Base-by-base conservation (phyloP, 2,329 filamentous ascomycete species). In the Periglandula ipomoeae region DNA sequence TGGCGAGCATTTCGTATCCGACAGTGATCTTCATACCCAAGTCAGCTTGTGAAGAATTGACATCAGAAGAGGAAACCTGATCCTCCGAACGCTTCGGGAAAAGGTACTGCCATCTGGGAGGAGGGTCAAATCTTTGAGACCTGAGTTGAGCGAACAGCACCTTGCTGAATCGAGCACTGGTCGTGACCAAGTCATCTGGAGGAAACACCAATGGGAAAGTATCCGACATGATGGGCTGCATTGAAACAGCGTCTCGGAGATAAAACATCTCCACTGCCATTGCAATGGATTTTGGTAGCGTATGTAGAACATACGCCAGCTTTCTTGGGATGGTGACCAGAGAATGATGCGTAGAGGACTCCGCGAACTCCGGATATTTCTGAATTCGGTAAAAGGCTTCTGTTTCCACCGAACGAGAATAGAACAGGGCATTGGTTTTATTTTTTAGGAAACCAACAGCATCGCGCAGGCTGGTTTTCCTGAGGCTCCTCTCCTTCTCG, bases 251-350 rank as follows among this genome's bases (percentile, higher is more conserved):
- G 59, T 97, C 90, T 52, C 93, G 82, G 13, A 95, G 76, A 64
- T 97, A 97, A 65, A 98, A 97, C 1, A 86, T 82, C 65, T 98
- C 94, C 3, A 91, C 79, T 1, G 89, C 89, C 0, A 89, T 82
- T 2, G 89, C 84, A 50, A 97, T 82, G 51, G 86, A 82, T 15
- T 82, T 78, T 0, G 90, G 87, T 20, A 83, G 80, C 39, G 78
- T 70, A 57, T 91, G 86, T 2, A 98, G 70, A 34, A 97, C 73
- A 55, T 84, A 84, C 6, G 89, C 91, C 24, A 95, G 69, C 56
- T 84, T 89, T 50, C 93, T 81, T 0, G 93, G 93, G 27, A 98
- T 74, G 0, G 79, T 84, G 23, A 89, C 70, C 4, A 82, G 66
- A 1, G 87, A 78, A 59, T 85, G 76, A 64, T 98, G 93, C n/a